Base-by-base conservation (phyloP, 352 stramenopile genomes). In the Globisporangium rhizosaccharum region DNA sequence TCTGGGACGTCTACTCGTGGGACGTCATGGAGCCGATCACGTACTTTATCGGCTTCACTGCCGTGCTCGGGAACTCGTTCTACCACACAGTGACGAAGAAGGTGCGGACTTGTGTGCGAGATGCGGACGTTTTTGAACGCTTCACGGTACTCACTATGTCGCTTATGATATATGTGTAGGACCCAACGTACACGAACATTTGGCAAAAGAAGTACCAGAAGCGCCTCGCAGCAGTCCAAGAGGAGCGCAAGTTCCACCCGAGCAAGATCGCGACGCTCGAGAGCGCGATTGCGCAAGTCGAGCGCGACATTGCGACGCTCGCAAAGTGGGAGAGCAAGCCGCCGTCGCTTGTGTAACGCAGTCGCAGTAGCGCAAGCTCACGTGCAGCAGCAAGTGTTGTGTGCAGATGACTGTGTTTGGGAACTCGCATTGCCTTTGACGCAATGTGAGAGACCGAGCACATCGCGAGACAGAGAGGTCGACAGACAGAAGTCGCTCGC, bases 21-120 rank as follows among this genome's bases (percentile, higher is more conserved):
- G 85, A 95, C 59, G 78, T 95, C 52, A 95, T 95, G 85, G 85
- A 95, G 64, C 85, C 85, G 23, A 92, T 95, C 59, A 92, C 85
- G 65, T 95, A 95, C 68, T 94, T 94, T 63, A 90, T 95, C 68
- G 82, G 83, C 53, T 94, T 94, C 61, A 90, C 82, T n/a, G 79
- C 79, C 26, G 82, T 94, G 47, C 56, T 94, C 41, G 78, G 73
- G 52, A 86, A 88, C 57, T 87, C 82, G 48, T 92, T 94, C 61
- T 92, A 92, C 63, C 81, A 88, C 37, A 76, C 69, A 25, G 71
- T 90, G 47, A 90, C 80, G 17, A 90, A 90, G 63, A 85, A 86
- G 67, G 73, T 83, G 12, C 23, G 65, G 7, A 44, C 1, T 12
- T 12, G 39, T 44, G 15, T 44, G 39, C 7, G 39, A 44, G 5